A percentile compares a stretch with the other conserved stretches of the same genome.
These are phyloP conservation scores for Penicillium riverlandense DNA, from an alignment of 495 filamentous ascomycete genomes.

Conservation along the genomic window DNA sequence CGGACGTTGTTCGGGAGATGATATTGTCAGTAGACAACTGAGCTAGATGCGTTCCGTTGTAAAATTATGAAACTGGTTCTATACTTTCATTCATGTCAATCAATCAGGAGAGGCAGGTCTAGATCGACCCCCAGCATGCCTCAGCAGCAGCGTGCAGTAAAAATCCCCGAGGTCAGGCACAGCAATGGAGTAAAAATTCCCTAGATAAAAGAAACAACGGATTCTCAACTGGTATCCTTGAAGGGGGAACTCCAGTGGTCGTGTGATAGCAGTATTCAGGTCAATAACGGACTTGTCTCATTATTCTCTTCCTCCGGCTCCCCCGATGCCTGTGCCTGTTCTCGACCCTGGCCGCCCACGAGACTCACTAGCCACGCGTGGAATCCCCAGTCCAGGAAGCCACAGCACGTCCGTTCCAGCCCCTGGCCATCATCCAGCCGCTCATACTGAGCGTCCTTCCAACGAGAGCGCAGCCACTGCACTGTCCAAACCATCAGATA, in stretches of 20 bases:
- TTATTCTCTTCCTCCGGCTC: conserved; percentile 13
- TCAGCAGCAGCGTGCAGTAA: too few species aligned
- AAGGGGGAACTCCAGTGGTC: too few species aligned
- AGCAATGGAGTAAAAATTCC: too few species aligned
- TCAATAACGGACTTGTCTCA: conserved; percentile 25
- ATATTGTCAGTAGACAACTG: not conserved
- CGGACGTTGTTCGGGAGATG: not conserved
- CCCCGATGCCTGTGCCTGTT: not conserved
- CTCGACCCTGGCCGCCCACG: not conserved
- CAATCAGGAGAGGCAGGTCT: too few species aligned
- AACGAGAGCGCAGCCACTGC: conserved; percentile 13
- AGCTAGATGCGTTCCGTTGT: too few species aligned
- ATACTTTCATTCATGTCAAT: too few species aligned
- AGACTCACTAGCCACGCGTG: conserved; percentile 4
- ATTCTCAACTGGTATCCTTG: too few species aligned
- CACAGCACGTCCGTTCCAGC: conserved; percentile 2
- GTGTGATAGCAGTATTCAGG: conserved; percentile 1
- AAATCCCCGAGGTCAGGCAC: too few species aligned
- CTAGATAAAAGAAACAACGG: too few species aligned
- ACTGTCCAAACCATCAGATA: conserved; percentile 19
- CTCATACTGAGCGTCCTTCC: conserved; percentile 14
- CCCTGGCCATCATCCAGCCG: not conserved
- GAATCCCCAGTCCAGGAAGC: conserved; percentile 2
- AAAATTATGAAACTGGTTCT: too few species aligned
- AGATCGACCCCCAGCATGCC: too few species aligned